Evolutionary conservation across 345 rosid species (phyloP).

Genomic region (Acer negundo): DNA sequence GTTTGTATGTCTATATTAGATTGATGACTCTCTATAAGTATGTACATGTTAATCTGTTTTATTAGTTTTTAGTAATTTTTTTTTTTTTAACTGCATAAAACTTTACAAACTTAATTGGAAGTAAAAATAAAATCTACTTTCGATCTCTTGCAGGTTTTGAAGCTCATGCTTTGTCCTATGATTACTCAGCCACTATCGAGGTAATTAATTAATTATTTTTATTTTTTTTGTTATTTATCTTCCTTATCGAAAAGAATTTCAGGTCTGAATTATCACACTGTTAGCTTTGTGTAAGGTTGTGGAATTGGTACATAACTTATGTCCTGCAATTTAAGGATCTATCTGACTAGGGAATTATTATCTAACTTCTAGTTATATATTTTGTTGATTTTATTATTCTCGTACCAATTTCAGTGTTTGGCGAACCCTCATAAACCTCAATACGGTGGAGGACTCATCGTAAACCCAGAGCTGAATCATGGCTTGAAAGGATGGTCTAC

Average conservation of each 20-base stretch:
- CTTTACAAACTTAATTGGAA: not conserved
- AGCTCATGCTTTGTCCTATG: conserved; percentile 54
- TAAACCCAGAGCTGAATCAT: conserved; percentile 56
- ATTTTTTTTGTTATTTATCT: not conserved
- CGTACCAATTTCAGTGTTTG: conserved; percentile 47
- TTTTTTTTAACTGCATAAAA: no score
- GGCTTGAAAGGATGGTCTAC: conserved; percentile 62
- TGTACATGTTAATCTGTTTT: no score
- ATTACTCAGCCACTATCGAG: conserved; percentile 65
- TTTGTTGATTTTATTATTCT: not conserved
- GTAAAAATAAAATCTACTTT: not conserved
- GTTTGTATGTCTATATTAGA: no score
- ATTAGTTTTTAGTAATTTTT: no score
- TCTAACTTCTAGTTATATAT: not conserved
- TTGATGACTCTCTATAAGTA: no score
- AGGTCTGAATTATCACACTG: no score
- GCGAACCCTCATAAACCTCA: conserved; percentile 57
- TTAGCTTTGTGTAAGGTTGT: no score
- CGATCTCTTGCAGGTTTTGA: conserved; percentile 44
- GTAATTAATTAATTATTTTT: conserved; percentile 19
- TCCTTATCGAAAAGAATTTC: no score
- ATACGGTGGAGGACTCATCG: conserved; percentile 72
- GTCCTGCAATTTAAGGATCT: no score
- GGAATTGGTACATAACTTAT: no score
- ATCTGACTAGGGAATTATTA: no score